These are phyloP conservation scores for Wickerhamiella shivajii DNA, from an alignment of 805 yeast species.

Conservation along the genomic window DNA sequence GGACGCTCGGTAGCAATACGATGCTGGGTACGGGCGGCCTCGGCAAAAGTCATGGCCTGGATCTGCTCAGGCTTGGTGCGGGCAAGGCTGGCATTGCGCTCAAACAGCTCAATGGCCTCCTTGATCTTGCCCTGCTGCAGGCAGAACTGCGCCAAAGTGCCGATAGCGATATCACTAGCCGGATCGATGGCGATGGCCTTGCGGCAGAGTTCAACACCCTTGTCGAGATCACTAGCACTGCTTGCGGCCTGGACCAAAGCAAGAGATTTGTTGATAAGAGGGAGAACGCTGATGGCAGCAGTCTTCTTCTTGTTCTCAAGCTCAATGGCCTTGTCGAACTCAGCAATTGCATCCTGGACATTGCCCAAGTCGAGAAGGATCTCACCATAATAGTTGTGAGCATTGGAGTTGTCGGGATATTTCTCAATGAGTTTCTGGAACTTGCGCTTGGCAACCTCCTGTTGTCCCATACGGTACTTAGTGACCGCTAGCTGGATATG, in stretches of 20 bases:
- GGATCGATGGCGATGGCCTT: conserved; percentile 77
- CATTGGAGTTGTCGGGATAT: conserved; percentile 80
- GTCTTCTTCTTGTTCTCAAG: conserved; percentile 44
- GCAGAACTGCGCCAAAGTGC: conserved; percentile 82
- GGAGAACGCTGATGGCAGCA: conserved; percentile 74
- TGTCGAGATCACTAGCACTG: conserved; percentile 30
- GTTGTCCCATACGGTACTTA: conserved; percentile 60
- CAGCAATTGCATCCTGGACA: conserved; percentile 53
- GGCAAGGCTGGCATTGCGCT: conserved; percentile 66
- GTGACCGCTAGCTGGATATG: conserved; percentile 89
- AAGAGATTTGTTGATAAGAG: conserved; percentile 80
- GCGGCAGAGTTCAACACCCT: conserved; percentile 51
- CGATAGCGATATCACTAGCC: conserved; percentile 73
- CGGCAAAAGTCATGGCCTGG: conserved; percentile 82
- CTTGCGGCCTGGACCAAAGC: conserved; percentile 25
- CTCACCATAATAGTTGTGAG: conserved; percentile 93
- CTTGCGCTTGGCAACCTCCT: conserved; percentile 42
- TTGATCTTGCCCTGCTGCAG: conserved; percentile 70
- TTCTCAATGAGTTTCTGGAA: conserved; percentile 40
- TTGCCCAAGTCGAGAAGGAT: conserved; percentile 72
- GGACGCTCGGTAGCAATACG: conserved; percentile 35
- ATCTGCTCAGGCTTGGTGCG: conserved; percentile 76
- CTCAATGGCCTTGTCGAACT: conserved; percentile 74
- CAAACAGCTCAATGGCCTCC: conserved; percentile 70
- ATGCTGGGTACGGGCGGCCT: conserved; percentile 82